These are phyloP conservation scores for Yarrowia porcina DNA, from an alignment of 805 yeast species.

Conservation along the genomic window DNA sequence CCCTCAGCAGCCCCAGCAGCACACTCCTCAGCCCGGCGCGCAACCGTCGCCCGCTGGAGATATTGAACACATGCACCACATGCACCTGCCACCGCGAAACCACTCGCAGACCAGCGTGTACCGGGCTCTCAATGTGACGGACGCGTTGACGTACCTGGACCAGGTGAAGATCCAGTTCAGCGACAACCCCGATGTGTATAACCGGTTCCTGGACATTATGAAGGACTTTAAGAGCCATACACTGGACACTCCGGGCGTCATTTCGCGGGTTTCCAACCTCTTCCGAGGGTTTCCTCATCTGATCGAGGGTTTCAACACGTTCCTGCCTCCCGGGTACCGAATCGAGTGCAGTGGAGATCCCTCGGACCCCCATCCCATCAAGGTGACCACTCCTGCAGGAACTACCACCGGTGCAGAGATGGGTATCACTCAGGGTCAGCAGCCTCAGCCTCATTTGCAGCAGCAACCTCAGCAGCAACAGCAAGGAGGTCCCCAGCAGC, in stretches of 20 bases:
- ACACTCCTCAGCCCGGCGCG: neutral
- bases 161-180: conserved; percentile 92
- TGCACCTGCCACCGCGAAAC: conserved; percentile 23
- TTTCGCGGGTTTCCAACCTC: conserved; percentile 85
- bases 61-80: conserved; percentile 19
- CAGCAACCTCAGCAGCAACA: conserved; percentile 29
- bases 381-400: conserved; percentile 95
- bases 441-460: conserved; percentile 31
- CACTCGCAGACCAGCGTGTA: conserved; percentile 36
- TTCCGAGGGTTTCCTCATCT: conserved; percentile 89
- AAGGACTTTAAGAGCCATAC: conserved; percentile 94
- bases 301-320: conserved; percentile 96
- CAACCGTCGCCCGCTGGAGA: conserved; percentile 2
- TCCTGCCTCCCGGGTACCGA: conserved; percentile 91
- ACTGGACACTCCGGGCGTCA: conserved; percentile 96
- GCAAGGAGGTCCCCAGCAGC: conserved; percentile 26
- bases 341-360: conserved; percentile 90
- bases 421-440: conserved; percentile 30
- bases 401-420: conserved; percentile 53
- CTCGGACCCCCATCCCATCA: conserved; percentile 83
- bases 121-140: conserved; percentile 85
- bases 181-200: conserved; percentile 91
- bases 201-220: conserved; percentile 95
- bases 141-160: conserved; percentile 91
- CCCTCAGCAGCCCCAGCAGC: conserved; percentile 4